These are phyloP conservation scores for Mucor racemosus DNA, from an alignment of 371 early-diverging fungal genomes.

Conservation along the genomic window DNA sequence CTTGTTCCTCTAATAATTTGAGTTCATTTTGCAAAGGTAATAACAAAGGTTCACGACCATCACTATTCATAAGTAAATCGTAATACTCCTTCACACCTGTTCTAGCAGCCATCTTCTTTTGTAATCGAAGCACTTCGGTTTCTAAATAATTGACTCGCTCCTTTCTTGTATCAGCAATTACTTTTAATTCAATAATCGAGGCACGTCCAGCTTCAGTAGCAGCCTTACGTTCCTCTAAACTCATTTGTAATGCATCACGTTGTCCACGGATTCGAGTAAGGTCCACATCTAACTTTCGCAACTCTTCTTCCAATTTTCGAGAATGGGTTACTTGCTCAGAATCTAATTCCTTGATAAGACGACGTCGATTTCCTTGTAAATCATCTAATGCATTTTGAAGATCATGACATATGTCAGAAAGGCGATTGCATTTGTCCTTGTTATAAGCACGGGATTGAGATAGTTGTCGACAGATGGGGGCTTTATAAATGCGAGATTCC, in stretches of 20 bases:
- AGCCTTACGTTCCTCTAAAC: constrained; percentile 28
- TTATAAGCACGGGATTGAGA: constrained; percentile 38
- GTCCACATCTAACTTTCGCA: constrained; percentile 78
- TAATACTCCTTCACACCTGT: constrained; percentile 24
- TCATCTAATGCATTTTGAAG: constrained; percentile 30
- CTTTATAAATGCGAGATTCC: constrained; percentile 42
- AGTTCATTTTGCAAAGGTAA: constrained; percentile 20
- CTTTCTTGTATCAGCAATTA: constrained; percentile 38
- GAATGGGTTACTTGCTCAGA: constrained; percentile 32
- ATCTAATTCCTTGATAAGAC: constrained; percentile 31
- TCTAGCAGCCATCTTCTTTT: constrained; percentile 27
- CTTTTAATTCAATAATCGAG: constrained; percentile 24
- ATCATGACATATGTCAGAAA: constrained; percentile 29
- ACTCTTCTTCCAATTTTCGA: constrained; percentile 64
- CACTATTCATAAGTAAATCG: constrained; percentile 20
- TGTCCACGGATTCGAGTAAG: constrained; percentile 76
- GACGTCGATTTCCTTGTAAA: constrained; percentile 25
- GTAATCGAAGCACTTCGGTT: constrained; percentile 22
- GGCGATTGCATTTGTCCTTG: constrained; percentile 38
- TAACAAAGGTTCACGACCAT: constrained; percentile 18
- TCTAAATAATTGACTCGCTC: constrained; percentile 29
- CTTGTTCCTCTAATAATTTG: constrained; percentile 17
- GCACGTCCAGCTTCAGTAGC: constrained; percentile 28
- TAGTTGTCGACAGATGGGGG: constrained; percentile 36
- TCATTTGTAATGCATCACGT: constrained; percentile 53